phyloP scores from a whole-genome alignment of 768 basidiomycete species.

The Tulasnella sp. region DNA sequence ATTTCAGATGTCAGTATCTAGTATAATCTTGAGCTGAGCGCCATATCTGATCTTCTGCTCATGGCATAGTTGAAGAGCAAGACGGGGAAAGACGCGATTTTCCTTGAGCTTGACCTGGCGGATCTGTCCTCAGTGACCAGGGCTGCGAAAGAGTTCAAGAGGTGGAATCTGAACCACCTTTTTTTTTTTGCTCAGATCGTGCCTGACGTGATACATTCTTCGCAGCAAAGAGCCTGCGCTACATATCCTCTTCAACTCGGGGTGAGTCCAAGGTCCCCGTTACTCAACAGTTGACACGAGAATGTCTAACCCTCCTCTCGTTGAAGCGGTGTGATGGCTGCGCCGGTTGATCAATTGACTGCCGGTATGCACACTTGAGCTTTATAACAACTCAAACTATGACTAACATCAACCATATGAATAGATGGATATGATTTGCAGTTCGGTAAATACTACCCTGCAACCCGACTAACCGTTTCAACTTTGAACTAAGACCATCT shows the following conservation, averaged over 20 bases:
- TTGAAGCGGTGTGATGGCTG: conserved; percentile 7
- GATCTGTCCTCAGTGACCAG: conserved; percentile 3
- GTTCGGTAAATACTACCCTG: background rate
- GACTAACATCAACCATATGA: background rate
- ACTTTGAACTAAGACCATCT: background rate
- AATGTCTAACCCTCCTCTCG: background rate
- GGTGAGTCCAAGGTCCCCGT: conserved; percentile 6
- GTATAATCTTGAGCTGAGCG: background rate
- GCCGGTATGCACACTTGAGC: background rate
- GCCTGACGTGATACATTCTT: background rate
- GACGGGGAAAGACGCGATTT: conserved; percentile 15
- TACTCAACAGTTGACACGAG: background rate
- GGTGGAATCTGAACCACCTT: background rate
- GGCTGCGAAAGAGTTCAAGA: conserved; percentile 18
- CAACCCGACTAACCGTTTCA: background rate
- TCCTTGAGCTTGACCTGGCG: conserved; percentile 19
- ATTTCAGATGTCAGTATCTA: conserved; percentile 7
- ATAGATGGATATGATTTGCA: conserved; percentile 11
- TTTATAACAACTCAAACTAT: background rate
- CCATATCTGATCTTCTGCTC: background rate
- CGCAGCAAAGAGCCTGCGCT: conserved; percentile 10
- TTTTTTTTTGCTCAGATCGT: background rate
- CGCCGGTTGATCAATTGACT: conserved; percentile 6
- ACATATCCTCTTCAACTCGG: conserved; percentile 15
- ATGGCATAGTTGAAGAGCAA: background rate